phyloP scores from a whole-genome alignment of 2,329 filamentous ascomycete species.

The Dactylonectria macrodidyma region DNA sequence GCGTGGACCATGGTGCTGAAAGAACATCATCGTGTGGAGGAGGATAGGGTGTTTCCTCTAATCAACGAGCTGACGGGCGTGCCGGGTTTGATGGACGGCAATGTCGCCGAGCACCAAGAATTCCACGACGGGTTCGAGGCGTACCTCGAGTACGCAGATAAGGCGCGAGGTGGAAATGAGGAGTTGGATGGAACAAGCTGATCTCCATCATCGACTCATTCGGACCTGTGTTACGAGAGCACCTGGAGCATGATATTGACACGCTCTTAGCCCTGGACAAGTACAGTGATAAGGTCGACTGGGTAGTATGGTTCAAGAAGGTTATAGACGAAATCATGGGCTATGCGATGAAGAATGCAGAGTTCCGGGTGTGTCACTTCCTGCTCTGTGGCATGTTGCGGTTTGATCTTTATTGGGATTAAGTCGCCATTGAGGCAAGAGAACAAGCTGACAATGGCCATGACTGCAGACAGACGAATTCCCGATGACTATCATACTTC shows the following conservation, averaged over 20 bases:
- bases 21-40: constrained; percentile 58
- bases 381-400: not conserved
- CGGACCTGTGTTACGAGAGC: constrained; percentile 51
- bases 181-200: constrained; percentile 51
- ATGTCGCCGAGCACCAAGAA: constrained; percentile 57
- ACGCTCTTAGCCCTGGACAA: constrained; percentile 52
- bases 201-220: constrained; percentile 46
- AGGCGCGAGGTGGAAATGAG: constrained; percentile 46
- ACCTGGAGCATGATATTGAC: constrained; percentile 58
- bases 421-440: not conserved
- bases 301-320: constrained; percentile 50
- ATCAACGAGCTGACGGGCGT: constrained; percentile 54
- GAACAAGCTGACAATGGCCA: not conserved
- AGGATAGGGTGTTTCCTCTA: constrained; percentile 55
- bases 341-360: constrained; percentile 34
- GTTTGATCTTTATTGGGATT: not conserved
- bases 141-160: constrained; percentile 52
- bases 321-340: constrained; percentile 32
- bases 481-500: constrained; percentile 45
- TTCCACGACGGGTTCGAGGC: constrained; percentile 55
- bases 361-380: constrained; percentile 33
- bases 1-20: constrained; percentile 53
- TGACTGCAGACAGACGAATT: constrained; percentile 39
- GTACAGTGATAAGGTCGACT: constrained; percentile 54
- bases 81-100: constrained; percentile 57